These are phyloP conservation scores for Solanum neorickii DNA, from an alignment of 257 asterid species.

Conservation along the genomic window DNA sequence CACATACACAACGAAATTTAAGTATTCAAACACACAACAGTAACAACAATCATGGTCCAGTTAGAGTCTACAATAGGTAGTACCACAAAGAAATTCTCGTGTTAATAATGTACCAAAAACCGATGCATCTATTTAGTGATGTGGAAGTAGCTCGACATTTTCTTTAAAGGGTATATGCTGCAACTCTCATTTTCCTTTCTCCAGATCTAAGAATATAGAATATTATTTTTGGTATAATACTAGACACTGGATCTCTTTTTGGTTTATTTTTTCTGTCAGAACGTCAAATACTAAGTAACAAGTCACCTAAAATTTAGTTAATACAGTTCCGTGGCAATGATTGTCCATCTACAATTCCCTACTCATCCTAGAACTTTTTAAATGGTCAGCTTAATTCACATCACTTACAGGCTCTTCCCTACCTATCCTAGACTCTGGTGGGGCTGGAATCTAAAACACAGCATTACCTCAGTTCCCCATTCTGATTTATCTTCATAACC, in stretches of 20 bases:
- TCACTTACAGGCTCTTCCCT: not conserved
- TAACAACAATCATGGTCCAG: not conserved
- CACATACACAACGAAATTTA: not conserved
- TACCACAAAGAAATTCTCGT: not conserved
- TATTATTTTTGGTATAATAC: not conserved
- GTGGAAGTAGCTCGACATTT: not conserved
- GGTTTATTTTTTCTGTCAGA: not conserved
- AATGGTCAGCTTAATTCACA: not conserved
- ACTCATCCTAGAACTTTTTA: not conserved
- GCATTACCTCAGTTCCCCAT: constrained; percentile 86
- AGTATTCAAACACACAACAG: not conserved
- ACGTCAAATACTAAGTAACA: not conserved
- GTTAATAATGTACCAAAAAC: not conserved
- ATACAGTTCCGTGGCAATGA: not conserved
- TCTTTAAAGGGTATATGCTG: not conserved
- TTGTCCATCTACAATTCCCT: not conserved
- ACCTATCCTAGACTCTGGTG: not conserved
- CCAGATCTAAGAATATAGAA: not conserved
- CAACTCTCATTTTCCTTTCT: not conserved
- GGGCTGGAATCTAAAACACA: not conserved
- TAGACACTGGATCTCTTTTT: not conserved
- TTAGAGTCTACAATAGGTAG: not conserved
- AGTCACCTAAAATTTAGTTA: not conserved
- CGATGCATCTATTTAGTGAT: not conserved
- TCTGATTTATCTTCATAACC: constrained; percentile 99